Percentiles rank a stretch among this genome's conserved stretches.
Conservation (phyloP, 2,329 filamentous ascomycete species). For the Corynespora cassiicola region DNA sequence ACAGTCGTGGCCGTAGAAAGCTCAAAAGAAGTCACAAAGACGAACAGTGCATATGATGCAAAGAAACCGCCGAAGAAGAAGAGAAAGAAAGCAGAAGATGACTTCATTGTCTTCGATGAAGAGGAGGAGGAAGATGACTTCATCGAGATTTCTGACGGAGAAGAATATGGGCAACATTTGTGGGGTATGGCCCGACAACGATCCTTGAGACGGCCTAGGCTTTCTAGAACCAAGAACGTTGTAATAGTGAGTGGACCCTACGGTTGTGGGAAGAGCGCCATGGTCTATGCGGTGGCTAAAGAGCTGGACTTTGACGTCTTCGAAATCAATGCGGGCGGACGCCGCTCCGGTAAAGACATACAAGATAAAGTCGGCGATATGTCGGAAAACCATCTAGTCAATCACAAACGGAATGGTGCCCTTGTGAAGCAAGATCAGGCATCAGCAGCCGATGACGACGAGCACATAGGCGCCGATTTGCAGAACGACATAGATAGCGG, state of each 20-base stretch:
- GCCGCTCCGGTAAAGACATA: conserved; percentile 87
- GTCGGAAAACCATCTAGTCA: conserved; percentile 92
- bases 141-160: conserved; percentile 70
- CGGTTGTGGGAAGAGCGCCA: conserved; percentile 91
- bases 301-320: conserved; percentile 94
- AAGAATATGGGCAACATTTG: conserved; percentile 42
- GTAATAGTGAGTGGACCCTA: conserved; percentile 89
- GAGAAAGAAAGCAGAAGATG: conserved; percentile 57
- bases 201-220: conserved; percentile 40
- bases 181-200: conserved; percentile 41
- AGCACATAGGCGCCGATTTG: conserved; percentile 52
- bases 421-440: conserved; percentile 30
- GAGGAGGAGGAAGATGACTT: conserved; percentile 52
- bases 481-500: conserved; percentile 68
- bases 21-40: conserved; percentile 40
- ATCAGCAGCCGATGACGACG: conserved; percentile 38
- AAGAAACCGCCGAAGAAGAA: conserved; percentile 63
- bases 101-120: conserved; percentile 42
- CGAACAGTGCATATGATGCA: conserved; percentile 11
- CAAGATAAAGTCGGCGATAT: conserved; percentile 94
- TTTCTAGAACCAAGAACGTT: conserved; percentile 66
- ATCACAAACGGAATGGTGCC: conserved; percentile 46
- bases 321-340: conserved; percentile 85
- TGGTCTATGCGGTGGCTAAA: conserved; percentile 88
- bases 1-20: conserved; percentile 79